phyloP scores from a whole-genome alignment of 805 yeast genomes.

The Candida fluviatilis region DNA sequence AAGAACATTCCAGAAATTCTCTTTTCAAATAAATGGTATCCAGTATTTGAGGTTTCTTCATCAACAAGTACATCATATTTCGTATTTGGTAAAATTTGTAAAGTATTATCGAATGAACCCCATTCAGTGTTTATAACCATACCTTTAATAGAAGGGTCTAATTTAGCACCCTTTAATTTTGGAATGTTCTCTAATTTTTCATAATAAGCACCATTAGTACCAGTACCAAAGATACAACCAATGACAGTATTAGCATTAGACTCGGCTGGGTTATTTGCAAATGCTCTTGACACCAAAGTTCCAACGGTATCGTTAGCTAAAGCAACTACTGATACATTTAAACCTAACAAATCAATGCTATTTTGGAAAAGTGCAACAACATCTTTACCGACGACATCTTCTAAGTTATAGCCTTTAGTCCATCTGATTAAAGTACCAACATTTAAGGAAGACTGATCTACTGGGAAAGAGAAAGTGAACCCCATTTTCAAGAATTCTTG shows the following conservation, averaged over 20 bases:
- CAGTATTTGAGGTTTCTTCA: slow-evolving; percentile 70
- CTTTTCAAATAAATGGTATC: slow-evolving; percentile 89
- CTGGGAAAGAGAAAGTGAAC: slow-evolving; percentile 93
- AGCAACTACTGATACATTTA: slow-evolving; percentile 75
- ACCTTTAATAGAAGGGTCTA: slow-evolving; percentile 27
- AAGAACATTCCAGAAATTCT: slow-evolving; percentile 89
- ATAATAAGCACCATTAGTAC: slow-evolving; percentile 93
- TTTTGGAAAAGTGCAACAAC: slow-evolving; percentile 70
- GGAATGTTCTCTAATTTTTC: slow-evolving; percentile 72
- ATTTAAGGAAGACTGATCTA: slow-evolving; percentile 75
- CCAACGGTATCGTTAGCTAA: slow-evolving; percentile 96
- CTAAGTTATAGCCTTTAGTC: slow-evolving; percentile 92
- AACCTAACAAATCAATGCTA: slow-evolving; percentile 54
- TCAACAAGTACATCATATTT: slow-evolving; percentile 74
- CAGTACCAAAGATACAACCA: slow-evolving; percentile 95
- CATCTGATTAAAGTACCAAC: slow-evolving; percentile 84
- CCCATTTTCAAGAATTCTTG: slow-evolving; percentile 61
- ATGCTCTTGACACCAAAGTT: slow-evolving; percentile 83
- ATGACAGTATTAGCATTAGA: slow-evolving; percentile 72
- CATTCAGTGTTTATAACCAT: slow-evolving; percentile 96
- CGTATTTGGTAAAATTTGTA: slow-evolving; percentile 71
- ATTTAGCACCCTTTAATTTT: slow-evolving; percentile 60
- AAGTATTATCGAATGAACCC: slow-evolving; percentile 93
- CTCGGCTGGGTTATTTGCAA: slow-evolving; percentile 58
- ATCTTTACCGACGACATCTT: slow-evolving; percentile 81